Percentiles rank a stretch among this genome's conserved stretches.
Conservation (phyloP, 805 yeast species). For the Teunomyces tritomae region DNA sequence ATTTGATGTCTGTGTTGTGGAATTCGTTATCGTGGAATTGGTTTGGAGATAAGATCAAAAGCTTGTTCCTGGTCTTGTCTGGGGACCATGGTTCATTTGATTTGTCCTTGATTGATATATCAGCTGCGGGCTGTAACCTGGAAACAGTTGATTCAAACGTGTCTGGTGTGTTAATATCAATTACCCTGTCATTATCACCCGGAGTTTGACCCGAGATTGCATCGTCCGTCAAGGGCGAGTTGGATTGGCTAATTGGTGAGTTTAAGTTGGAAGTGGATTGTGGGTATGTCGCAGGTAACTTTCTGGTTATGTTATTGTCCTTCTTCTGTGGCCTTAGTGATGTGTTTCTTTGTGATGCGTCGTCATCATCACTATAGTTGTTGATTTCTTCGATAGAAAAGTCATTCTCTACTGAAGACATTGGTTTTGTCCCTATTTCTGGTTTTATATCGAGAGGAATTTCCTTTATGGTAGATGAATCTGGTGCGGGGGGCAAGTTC, state of each 20-base stretch:
- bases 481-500: constrained; percentile 9
- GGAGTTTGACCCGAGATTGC: constrained; percentile 2
- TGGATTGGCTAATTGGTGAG: constrained; percentile 14
- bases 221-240: constrained; percentile 9
- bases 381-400: constrained; percentile 39
- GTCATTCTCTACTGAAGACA: constrained; percentile 1
- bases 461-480: constrained; percentile 3
- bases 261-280: neutral
- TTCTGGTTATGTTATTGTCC: neutral
- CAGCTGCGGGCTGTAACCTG: constrained; percentile 15
- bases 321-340: constrained; percentile 10
- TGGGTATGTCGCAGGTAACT: constrained; percentile 4
- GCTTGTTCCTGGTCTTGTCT: constrained; percentile 22
- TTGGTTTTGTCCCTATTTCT: neutral
- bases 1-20: constrained; percentile 18
- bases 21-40: constrained; percentile 35
- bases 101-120: constrained; percentile 9
- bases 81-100: constrained; percentile 3
- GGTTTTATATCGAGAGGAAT: constrained; percentile 7
- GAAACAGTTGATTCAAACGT: neutral
- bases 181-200: constrained; percentile 13
- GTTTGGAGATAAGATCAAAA: constrained; percentile 38
- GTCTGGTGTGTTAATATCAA: neutral
- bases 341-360: constrained; percentile 7
- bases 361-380: constrained; percentile 39